Evolutionary conservation across 305 asterid genomes (phyloP).

Genomic region (Stenogyne calaminthoides): DNA sequence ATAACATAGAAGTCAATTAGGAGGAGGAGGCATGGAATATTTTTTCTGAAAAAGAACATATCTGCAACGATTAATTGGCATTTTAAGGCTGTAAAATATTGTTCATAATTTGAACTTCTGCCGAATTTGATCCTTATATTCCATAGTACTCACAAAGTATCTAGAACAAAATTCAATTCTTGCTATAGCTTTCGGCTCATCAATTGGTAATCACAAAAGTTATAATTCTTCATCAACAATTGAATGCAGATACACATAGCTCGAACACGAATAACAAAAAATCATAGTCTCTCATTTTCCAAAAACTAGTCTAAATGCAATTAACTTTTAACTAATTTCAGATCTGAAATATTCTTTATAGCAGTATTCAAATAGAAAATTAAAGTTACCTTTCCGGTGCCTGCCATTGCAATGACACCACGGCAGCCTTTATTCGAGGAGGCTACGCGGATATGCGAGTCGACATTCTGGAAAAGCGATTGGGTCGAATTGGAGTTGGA

Average conservation of each 20-base stretch:
- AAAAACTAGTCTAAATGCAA: conserved; percentile 17
- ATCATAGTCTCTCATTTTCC: background rate
- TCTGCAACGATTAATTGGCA: background rate
- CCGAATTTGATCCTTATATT: background rate
- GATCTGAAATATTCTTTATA: conserved; percentile 31
- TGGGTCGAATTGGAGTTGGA: conserved; percentile 44
- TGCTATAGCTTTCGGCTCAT: background rate
- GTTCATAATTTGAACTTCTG: background rate
- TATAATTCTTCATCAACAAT: background rate
- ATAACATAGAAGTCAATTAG: background rate
- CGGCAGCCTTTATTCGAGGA: conserved; percentile 52
- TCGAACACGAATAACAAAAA: background rate
- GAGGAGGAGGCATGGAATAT: background rate
- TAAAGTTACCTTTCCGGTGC: conserved; percentile 69
- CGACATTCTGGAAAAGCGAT: conserved; percentile 50
- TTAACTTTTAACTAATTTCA: conserved; percentile 12
- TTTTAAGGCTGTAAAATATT: background rate
- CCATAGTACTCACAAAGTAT: background rate
- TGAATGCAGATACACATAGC: background rate
- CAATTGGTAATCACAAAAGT: too few species aligned
- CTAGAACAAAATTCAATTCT: background rate
- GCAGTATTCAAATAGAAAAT: background rate
- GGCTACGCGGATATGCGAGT: conserved; percentile 53
- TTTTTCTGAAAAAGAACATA: background rate
- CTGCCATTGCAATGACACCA: conserved; percentile 74